phyloP scores from a whole-genome alignment of 2,329 filamentous ascomycete species.

The Torrubiella hemipterigena region DNA sequence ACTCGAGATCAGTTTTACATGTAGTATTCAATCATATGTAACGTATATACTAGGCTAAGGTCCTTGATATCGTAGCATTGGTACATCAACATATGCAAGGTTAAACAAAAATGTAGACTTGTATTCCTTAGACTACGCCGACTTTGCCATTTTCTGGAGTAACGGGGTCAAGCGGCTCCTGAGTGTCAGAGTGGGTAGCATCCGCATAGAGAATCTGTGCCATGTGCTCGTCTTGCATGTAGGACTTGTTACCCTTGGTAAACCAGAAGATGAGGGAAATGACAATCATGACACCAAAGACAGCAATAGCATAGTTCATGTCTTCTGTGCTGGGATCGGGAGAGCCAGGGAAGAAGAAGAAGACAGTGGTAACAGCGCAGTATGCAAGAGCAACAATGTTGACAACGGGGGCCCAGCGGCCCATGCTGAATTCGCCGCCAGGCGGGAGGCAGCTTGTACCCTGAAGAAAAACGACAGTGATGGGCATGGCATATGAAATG shows the following conservation, averaged over 20 bases:
- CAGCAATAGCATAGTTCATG: constrained; percentile 46
- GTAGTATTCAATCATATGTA: no score
- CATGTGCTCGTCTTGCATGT: constrained; percentile 11
- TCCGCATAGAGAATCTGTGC: constrained; percentile 8
- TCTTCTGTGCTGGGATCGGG: constrained; percentile 33
- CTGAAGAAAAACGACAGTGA: constrained; percentile 30
- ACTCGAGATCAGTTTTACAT: no score
- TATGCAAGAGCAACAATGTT: constrained; percentile 40
- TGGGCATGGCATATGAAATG: constrained; percentile 36
- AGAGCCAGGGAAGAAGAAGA: constrained; percentile 39
- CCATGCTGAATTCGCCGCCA: constrained; percentile 30
- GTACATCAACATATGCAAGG: no score
- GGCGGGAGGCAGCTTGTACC: constrained; percentile 40
- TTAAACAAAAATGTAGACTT: no score
- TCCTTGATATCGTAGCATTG: no score
- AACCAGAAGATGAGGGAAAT: constrained; percentile 38
- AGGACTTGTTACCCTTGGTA: constrained; percentile 26
- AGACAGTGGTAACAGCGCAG: constrained; percentile 37
- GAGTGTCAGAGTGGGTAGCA: no score
- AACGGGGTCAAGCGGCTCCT: no score
- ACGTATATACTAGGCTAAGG: no score
- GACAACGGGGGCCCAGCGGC: constrained; percentile 26
- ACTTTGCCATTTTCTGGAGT: no score
- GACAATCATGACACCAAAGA: constrained; percentile 42
- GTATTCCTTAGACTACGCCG: no score